Evolutionary conservation across 352 stramenopile species (phyloP).

Genomic region (Globisporangium paddicum): DNA sequence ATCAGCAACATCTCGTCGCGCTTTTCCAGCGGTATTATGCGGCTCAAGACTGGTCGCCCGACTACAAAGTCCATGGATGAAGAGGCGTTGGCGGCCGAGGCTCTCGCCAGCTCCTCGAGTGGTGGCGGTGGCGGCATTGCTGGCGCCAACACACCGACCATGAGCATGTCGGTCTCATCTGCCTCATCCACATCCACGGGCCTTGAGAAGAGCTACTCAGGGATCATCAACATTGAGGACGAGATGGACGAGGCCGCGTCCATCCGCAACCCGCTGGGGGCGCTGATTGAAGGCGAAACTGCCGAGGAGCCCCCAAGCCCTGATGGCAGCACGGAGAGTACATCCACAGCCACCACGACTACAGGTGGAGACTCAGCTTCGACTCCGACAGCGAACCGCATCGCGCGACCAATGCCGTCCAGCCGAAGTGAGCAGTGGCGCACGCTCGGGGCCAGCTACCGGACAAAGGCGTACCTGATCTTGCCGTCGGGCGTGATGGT

Average conservation of each 20-base stretch:
- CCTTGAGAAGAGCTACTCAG: conserved; percentile 14
- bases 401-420: conserved; percentile 6
- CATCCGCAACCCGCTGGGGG: conserved; percentile 13
- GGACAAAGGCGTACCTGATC: conserved; percentile 77
- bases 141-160: conserved; percentile 1
- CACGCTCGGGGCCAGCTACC: conserved; percentile 48
- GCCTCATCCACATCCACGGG: conserved; percentile 14
- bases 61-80: conserved; percentile 14
- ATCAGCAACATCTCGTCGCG: conserved; percentile 72
- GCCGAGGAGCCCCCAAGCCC: conserved; percentile 7
- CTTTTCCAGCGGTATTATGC: conserved; percentile 65
- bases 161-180: conserved; percentile 12
- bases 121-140: neutral
- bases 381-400: neutral
- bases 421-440: conserved; percentile 68
- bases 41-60: conserved; percentile 25
- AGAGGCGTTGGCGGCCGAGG: conserved; percentile 3
- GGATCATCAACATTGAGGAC: conserved; percentile 13
- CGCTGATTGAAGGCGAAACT: conserved; percentile 12
- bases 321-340: conserved; percentile 2
- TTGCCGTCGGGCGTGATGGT: conserved; percentile 69
- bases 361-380: neutral
- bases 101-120: neutral
- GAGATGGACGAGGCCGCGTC: conserved; percentile 11
- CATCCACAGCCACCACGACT: neutral